Percentiles rank a stretch among this genome's conserved stretches.
phyloP scores from a whole-genome alignment of 2,329 filamentous ascomycete species.

The Colletotrichum australisinense region DNA sequence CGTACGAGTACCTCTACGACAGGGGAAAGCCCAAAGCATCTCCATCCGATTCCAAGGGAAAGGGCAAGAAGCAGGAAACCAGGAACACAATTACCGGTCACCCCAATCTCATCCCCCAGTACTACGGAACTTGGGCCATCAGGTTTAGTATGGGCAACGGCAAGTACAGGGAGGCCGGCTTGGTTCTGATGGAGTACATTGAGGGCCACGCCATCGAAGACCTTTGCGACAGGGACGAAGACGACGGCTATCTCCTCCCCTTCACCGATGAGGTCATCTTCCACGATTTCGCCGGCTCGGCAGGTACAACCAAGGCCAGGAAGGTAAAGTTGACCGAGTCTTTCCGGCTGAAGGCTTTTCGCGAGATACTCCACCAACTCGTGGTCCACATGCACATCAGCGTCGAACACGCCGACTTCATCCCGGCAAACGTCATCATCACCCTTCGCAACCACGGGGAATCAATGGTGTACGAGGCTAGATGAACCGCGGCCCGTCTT shows the following conservation, averaged over 20 bases:
- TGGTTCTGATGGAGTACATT: constrained; percentile 6
- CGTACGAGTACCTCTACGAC: not conserved
- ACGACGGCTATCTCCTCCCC: not conserved
- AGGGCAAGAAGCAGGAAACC: no score
- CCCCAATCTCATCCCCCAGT: not conserved
- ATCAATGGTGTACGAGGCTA: not conserved
- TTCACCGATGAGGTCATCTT: not conserved
- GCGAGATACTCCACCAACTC: not conserved
- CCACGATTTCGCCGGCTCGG: not conserved
- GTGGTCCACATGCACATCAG: not conserved
- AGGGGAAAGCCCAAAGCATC: not conserved
- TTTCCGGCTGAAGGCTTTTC: not conserved
- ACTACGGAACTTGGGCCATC: not conserved
- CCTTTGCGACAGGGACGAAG: not conserved
- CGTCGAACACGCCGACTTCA: not conserved
- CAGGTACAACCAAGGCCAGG: not conserved
- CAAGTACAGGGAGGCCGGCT: not conserved
- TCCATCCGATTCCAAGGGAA: no score
- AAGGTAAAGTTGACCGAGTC: not conserved
- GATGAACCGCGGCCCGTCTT: not conserved
- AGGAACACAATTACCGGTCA: not conserved
- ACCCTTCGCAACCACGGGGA: no score
- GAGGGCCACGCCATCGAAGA: not conserved
- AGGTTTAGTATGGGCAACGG: not conserved
- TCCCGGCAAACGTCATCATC: no score